Percentiles rank a stretch among this genome's conserved stretches.
Evolutionary conservation across 371 early-diverging fungal genomes (phyloP).

Genomic region (Gilbertella persicaria): DNA sequence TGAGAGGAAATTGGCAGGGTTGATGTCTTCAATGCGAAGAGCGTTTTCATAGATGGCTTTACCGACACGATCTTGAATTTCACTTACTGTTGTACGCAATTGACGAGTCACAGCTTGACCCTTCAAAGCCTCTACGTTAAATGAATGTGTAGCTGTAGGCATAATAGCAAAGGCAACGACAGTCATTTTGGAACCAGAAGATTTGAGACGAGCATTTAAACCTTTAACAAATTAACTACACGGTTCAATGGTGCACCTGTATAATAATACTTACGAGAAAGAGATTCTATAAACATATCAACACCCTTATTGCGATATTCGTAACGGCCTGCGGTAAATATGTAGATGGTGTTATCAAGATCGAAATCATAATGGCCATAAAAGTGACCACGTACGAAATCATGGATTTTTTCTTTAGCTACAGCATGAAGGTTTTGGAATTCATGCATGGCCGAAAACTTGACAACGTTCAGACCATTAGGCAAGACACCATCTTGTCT

Average conservation of each 20-base stretch:
- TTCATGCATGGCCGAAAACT: constrained; percentile 96
- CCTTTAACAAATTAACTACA: no score
- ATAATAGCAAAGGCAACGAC: constrained; percentile 95
- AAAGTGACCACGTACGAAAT: constrained; percentile 97
- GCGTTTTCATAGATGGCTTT: constrained; percentile 87
- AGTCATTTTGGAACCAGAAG: constrained; percentile 80
- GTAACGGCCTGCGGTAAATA: constrained; percentile 96
- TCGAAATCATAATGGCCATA: constrained; percentile 95
- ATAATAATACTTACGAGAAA: constrained; percentile 71
- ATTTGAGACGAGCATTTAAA: constrained; percentile 87
- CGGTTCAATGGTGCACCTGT: not conserved
- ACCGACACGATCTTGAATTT: constrained; percentile 88
- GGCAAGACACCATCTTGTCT: constrained; percentile 97
- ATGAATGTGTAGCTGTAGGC: constrained; percentile 88
- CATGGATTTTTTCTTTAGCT: constrained; percentile 92
- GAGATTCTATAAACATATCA: constrained; percentile 94
- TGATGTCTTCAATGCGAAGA: constrained; percentile 52
- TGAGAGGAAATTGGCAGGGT: constrained; percentile 65
- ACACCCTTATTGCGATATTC: constrained; percentile 97
- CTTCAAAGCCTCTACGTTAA: constrained; percentile 96
- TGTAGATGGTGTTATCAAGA: constrained; percentile 93
- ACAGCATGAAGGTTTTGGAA: constrained; percentile 96
- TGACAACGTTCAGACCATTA: constrained; percentile 94
- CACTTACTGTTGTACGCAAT: constrained; percentile 87
- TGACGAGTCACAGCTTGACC: constrained; percentile 98